Base-by-base conservation (phyloP, 1,284 basidiomycete species). In the Gastroboletus turbinatus region DNA sequence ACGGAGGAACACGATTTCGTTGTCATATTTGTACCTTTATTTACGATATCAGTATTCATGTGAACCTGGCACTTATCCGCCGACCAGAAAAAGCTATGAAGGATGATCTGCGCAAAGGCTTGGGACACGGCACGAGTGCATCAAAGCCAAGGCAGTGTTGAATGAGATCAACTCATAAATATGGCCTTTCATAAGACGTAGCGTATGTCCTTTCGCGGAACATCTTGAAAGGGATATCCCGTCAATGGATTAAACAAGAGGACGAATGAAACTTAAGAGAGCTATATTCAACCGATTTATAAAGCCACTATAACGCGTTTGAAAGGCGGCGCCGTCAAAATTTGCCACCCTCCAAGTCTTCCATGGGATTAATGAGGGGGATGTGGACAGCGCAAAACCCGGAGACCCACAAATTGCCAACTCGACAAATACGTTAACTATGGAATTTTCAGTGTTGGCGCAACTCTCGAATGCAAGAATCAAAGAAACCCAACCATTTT, bases 241-340 rank as follows among this genome's bases (percentile, higher is more conserved):
- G 42, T 59, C 44, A 50, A 45, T 48, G 42, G 38, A 56, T 32
- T 23, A 23, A 56, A 45, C n/a, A 30, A 40, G 40, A 40, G 6
- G 44, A 27, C 17, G 36, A 45, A 45, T n/a, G 32, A 46, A 52
- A 32, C 42, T 30, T 16, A 38, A 49, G n/a, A 49, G n/a, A 50
- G 30, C 16, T 35, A 46, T 17, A 29, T 32, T 48, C 56, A 19
- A 35, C 35, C 16, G 11, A 39, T 51, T 27, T 21, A 46, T 29
- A 42, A 36, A 33, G 5, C 36, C 25, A 38, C 36, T 32, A 17
- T 14, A 30, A 38, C 43, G 23, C 17, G 17, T 29, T 19, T 30
- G 38, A 60, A 35, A 25, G 45, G 45, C 17, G 30, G 21, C 21
- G 21, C 8, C 29, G 29, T 23, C 32, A 40, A 39, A 19, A 17